A percentile compares a stretch with the other conserved stretches of the same genome.
Conservation (phyloP, 192 early-diverging fungal species). For the Coemansia sp. region DNA sequence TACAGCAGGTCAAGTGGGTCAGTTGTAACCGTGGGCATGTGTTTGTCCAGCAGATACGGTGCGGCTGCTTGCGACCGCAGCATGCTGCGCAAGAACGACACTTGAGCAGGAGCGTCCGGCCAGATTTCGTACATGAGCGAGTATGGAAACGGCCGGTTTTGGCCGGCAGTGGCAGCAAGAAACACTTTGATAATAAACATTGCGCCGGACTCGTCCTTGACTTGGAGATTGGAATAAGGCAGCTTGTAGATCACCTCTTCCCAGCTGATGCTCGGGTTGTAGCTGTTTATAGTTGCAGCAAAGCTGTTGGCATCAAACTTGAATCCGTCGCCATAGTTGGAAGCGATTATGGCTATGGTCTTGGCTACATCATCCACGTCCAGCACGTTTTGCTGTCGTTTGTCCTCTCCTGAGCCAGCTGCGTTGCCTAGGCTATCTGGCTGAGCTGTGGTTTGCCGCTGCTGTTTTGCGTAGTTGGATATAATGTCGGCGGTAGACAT, state of each 20-base stretch:
- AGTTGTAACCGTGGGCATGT: constrained; percentile 38
- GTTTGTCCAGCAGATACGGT: constrained; percentile 39
- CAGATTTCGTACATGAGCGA: constrained; percentile 54
- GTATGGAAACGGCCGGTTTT: constrained; percentile 47
- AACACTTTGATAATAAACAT: constrained; percentile 38
- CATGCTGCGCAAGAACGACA: constrained; percentile 38
- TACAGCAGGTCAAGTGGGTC: constrained; percentile 51
- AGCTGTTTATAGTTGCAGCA: constrained; percentile 28
- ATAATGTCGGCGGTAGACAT: constrained; percentile 34
- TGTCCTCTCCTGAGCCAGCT: constrained; percentile 7
- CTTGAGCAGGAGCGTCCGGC: constrained; percentile 45
- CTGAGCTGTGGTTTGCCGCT: background rate
- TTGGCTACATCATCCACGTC: constrained; percentile 38
- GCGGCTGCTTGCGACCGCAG: constrained; percentile 24
- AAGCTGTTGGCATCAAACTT: constrained; percentile 32
- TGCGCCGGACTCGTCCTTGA: constrained; percentile 38
- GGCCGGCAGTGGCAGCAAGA: constrained; percentile 33
- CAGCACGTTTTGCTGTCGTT: constrained; percentile 5
- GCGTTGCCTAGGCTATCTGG: background rate
- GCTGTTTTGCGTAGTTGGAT: constrained; percentile 19
- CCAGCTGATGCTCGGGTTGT: constrained; percentile 40
- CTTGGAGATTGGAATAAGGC: constrained; percentile 26
- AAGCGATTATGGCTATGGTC: constrained; percentile 42
- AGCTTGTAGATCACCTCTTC: constrained; percentile 50
- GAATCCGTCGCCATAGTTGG: constrained; percentile 15